These are phyloP conservation scores for Lipomyces starkeyi DNA, from an alignment of 805 yeast species.

Conservation along the genomic window DNA sequence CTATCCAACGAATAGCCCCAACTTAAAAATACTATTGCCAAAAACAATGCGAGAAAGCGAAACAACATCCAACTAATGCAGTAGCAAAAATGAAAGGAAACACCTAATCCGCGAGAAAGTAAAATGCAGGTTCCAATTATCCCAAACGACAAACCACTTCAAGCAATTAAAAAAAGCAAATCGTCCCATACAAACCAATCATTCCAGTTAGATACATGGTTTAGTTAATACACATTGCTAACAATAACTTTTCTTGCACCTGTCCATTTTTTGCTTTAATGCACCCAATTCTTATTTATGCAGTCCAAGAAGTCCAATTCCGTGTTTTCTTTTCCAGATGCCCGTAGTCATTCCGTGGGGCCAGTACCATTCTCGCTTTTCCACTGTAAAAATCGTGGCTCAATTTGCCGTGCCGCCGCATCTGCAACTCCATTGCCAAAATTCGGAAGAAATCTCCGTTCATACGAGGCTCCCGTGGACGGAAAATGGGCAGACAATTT, in stretches of 20 bases:
- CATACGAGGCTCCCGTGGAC: slow-evolving; percentile 46
- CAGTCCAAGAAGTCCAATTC: slow-evolving; percentile 3
- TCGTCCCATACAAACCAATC: neutral
- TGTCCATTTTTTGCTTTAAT: neutral
- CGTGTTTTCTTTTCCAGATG: slow-evolving; percentile 22
- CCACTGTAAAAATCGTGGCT: slow-evolving; percentile 43
- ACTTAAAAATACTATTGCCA: too few species aligned
- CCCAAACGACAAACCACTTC: neutral
- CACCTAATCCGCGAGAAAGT: neutral
- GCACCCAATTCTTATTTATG: neutral
- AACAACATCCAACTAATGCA: neutral
- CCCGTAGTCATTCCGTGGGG: slow-evolving; percentile 41
- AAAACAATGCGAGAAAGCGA: neutral
- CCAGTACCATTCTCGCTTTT: slow-evolving; percentile 45
- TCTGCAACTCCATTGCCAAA: slow-evolving; percentile 46
- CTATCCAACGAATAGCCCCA: neutral
- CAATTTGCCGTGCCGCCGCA: slow-evolving; percentile 46
- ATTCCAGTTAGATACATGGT: neutral
- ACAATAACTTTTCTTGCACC: neutral
- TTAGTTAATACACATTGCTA: neutral
- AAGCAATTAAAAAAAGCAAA: neutral
- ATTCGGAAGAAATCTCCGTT: slow-evolving; percentile 47
- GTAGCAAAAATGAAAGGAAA: too few species aligned
- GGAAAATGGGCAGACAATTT: slow-evolving; percentile 41
- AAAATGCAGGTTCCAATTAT: neutral